Percentiles rank a stretch among this genome's conserved stretches.
Evolutionary conservation across 2,329 filamentous ascomycete genomes (phyloP).

Genomic region (Septoria linicola): DNA sequence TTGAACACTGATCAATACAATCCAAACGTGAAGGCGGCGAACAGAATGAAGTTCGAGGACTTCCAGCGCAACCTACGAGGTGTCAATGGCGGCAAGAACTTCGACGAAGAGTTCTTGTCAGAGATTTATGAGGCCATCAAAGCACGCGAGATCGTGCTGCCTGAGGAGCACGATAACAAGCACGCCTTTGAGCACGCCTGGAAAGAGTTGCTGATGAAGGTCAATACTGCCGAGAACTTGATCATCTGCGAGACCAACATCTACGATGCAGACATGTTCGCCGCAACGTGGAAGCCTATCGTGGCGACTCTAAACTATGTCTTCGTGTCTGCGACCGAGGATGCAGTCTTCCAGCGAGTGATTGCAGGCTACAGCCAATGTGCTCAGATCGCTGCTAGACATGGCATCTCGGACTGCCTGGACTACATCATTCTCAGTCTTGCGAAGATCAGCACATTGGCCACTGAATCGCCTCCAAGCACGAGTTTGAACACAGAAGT

Average conservation of each 20-base stretch:
- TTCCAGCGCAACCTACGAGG: constrained; percentile 89
- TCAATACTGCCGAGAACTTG: constrained; percentile 70
- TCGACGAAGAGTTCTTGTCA: constrained; percentile 77
- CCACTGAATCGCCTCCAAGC: constrained; percentile 71
- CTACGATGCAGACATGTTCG: constrained; percentile 97
- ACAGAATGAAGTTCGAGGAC: constrained; percentile 79
- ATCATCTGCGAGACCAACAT: constrained; percentile 85
- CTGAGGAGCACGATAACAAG: constrained; percentile 95
- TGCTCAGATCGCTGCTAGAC: constrained; percentile 83
- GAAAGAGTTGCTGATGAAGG: constrained; percentile 89
- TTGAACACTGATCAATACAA: constrained; percentile 97
- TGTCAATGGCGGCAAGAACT: constrained; percentile 82
- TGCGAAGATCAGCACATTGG: constrained; percentile 84
- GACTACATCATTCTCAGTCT: constrained; percentile 92
- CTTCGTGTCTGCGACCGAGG: constrained; percentile 97
- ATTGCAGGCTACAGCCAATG: constrained; percentile 96
- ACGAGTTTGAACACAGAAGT: constrained; percentile 93
- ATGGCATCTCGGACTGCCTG: constrained; percentile 78
- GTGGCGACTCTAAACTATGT: constrained; percentile 94
- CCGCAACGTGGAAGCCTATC: constrained; percentile 91
- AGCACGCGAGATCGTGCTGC: constrained; percentile 90
- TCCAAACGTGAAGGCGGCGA: constrained; percentile 74
- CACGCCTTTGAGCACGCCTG: constrained; percentile 97
- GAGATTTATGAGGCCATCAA: constrained; percentile 90
- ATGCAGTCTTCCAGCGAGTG: constrained; percentile 89